Conservation (phyloP, 2,329 filamentous ascomycete genomes). For the Xylariales sp. region DNA sequence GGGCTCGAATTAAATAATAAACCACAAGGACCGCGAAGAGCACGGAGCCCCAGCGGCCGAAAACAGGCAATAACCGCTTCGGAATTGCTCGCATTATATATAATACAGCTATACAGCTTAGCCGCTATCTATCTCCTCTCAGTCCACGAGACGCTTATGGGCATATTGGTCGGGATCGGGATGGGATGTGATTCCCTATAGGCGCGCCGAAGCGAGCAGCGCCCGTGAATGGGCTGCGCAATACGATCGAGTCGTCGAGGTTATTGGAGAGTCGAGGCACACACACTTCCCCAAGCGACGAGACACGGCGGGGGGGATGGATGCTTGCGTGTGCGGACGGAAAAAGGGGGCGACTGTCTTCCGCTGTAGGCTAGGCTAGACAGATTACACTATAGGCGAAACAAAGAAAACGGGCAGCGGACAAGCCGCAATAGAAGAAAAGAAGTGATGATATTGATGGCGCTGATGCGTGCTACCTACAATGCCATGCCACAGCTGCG, state of each 20-base stretch:
- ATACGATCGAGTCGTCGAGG: conserved; percentile 33
- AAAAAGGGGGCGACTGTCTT: conserved; percentile 19
- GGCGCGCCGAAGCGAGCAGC: conserved; percentile 32
- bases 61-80: conserved; percentile 47
- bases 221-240: conserved; percentile 8
- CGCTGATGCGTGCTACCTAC: conserved; percentile 24
- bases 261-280: conserved; percentile 16
- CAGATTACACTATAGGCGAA: conserved; percentile 33
- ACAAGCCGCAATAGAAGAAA: conserved; percentile 36
- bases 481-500: conserved; percentile 31
- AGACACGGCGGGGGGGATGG: conserved; percentile 7
- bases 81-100: conserved; percentile 46
- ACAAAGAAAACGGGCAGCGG: conserved; percentile 39
- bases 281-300: conserved; percentile 12
- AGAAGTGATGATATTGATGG: conserved; percentile 23
- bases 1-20: conserved; percentile 49
- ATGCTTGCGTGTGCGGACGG: neutral
- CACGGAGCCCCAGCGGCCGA: conserved; percentile 48
- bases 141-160: conserved; percentile 36
- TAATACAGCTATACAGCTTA: conserved; percentile 37
- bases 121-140: conserved; percentile 47
- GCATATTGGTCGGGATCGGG: conserved; percentile 45
- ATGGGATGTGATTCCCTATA: conserved; percentile 19
- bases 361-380: neutral
- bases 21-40: conserved; percentile 49